Evolutionary conservation across 306 rosid species (phyloP), one percentile per base, ranked within the genome.

Genomic region (Prinsepia uniflora): DNA sequence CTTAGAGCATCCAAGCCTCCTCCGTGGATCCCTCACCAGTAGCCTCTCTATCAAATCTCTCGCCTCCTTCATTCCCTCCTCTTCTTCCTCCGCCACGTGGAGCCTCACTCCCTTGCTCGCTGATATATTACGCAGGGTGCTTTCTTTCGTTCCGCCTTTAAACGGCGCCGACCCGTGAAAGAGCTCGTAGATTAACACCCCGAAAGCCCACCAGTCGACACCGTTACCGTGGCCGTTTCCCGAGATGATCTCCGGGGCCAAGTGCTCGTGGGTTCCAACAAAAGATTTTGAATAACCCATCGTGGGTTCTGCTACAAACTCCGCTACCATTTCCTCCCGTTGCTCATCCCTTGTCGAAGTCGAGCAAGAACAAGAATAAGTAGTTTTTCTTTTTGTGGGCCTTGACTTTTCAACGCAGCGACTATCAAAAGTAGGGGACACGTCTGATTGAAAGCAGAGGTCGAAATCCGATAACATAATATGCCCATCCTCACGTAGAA

Each of bases 191-290:
- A 90, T 1, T 5, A 94, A 84, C 9, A 94, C 85, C 30, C 97
- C 97, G 0, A 90, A 90, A 9, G 98, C 98, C 98, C 98, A 94
- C 98, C 97, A 94, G 34, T 94, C 98, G 3, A 94, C 98, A 8
- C 90, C 96, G 70, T 76, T 94, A 0, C 97, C 96, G 67, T 94
- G 98, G 0, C 97, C 96, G 70, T 54, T 24, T 1, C 97, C 97
- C 0, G 84, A 18, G 0, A 90, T 88, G 20, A 94, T 71, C 88
- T 94, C 96, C 1, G 97, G 98, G 7, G 98, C 94, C 14, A 90
- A 19, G 44, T 94, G 90, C 83, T 94, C 98, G 48, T 94, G 98
- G 0, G 98, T 94, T 12, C 97, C 98, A 0, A 94, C 92, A 49
- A 97, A 90, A 4, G 97, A 90, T 75, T 77, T 77, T 1, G 98